Evolutionary conservation across 2,329 filamentous ascomycete species (phyloP).

Genomic region (Exserohilum turcica): DNA sequence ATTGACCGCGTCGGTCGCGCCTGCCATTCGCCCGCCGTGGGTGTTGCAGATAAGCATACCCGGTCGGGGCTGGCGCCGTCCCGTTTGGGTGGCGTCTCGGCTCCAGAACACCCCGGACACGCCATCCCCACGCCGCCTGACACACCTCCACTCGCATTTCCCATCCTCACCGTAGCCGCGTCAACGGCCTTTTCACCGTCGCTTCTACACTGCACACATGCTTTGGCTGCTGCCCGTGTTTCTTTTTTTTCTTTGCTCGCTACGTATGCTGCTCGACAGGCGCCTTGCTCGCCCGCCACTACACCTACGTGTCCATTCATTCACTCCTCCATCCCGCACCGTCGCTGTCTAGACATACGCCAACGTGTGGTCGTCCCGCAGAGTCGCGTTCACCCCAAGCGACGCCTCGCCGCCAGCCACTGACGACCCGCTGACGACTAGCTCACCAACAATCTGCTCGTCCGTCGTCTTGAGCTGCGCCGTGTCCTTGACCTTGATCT

Average conservation of each 20-base stretch:
- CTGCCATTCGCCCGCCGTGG: slow-evolving; percentile 7
- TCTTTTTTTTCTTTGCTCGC: no score
- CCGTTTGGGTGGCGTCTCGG: slow-evolving; percentile 8
- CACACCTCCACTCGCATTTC: neutral
- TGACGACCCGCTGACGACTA: slow-evolving; percentile 73
- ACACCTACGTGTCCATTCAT: neutral
- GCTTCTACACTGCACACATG: neutral
- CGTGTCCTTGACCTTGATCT: slow-evolving; percentile 73
- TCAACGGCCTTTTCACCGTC: neutral
- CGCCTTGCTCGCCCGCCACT: neutral
- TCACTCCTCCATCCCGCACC: neutral
- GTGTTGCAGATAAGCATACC: slow-evolving; percentile 15
- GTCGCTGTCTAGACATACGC: slow-evolving; percentile 52
- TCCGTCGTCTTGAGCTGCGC: slow-evolving; percentile 67
- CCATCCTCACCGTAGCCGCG: no score
- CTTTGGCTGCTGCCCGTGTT: neutral
- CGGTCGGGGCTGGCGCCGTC: neutral
- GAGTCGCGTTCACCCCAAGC: slow-evolving; percentile 67
- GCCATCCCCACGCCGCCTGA: slow-evolving; percentile 4
- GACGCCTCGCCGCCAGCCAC: slow-evolving; percentile 71
- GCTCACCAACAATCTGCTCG: slow-evolving; percentile 58
- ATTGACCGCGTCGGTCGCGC: neutral
- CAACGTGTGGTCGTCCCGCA: slow-evolving; percentile 75
- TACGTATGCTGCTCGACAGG: neutral
- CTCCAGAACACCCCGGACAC: slow-evolving; percentile 5